Percentiles rank a stretch among this genome's conserved stretches.
phyloP scores from a whole-genome alignment of 202 grass and related monocot genomes.

The Panicum virgatum region DNA sequence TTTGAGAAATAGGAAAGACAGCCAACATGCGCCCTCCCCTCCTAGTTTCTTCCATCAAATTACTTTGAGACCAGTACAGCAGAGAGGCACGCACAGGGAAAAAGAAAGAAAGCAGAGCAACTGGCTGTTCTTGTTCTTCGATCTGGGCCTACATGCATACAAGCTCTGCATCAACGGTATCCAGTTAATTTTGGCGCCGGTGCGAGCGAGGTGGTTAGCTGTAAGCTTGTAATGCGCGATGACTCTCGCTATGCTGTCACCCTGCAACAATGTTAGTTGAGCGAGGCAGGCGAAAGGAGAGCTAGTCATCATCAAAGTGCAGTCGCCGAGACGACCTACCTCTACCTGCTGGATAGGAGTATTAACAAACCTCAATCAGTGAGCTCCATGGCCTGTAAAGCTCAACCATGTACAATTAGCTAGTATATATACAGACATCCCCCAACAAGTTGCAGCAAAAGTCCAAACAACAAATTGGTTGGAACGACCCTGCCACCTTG shows the following conservation, averaged over 20 bases:
- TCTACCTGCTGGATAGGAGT: too few relatives aligned
- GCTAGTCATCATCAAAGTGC: not conserved
- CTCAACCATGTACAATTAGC: too few relatives aligned
- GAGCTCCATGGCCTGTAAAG: constrained; percentile 18
- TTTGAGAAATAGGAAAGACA: not conserved
- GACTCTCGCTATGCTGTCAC: constrained; percentile 10
- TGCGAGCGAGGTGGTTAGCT: not conserved
- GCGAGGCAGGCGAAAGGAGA: not conserved
- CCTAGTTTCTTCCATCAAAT: not conserved
- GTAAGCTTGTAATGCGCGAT: constrained; percentile 8
- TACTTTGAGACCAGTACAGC: too few relatives aligned
- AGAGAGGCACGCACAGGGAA: not conserved
- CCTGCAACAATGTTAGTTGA: not conserved
- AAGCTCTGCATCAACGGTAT: not conserved
- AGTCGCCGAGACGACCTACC: too few relatives aligned
- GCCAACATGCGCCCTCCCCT: not conserved
- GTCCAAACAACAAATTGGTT: constrained; percentile 2
- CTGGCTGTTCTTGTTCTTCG: not conserved
- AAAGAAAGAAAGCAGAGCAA: too few relatives aligned
- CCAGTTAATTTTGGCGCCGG: not conserved
- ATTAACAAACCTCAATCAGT: constrained; percentile 1
- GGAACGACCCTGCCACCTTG: too few relatives aligned
- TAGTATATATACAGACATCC: not conserved
- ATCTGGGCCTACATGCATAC: constrained; percentile 1
- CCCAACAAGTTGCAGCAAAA: not conserved